phyloP scores from a whole-genome alignment of 768 basidiomycete genomes.

The Melanogaster broomeanus region DNA sequence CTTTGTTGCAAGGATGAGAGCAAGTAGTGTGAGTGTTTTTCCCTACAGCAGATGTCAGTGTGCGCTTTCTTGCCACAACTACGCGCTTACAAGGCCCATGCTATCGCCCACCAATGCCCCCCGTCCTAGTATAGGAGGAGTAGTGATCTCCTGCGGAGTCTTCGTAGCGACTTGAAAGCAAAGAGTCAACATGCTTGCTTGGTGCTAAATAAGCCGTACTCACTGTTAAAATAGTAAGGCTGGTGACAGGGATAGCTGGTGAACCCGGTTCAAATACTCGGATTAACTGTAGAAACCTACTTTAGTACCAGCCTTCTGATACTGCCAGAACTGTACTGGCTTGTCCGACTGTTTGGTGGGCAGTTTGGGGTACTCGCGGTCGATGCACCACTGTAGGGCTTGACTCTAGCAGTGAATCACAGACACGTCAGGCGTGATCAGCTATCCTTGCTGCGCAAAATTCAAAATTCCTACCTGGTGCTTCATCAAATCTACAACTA shows the following conservation, averaged over 20 bases:
- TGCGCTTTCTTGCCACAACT: background rate
- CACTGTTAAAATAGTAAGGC: constrained; percentile 72
- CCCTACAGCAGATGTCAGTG: constrained; percentile 48
- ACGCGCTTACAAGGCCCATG: constrained; percentile 65
- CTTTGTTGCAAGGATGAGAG: constrained; percentile 79
- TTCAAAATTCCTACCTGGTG: constrained; percentile 61
- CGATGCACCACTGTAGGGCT: constrained; percentile 85
- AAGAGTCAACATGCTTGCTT: constrained; percentile 1
- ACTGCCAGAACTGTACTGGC: constrained; percentile 90
- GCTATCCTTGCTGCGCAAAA: background rate
- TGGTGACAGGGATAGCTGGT: constrained; percentile 24
- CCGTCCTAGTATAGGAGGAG: constrained; percentile 63
- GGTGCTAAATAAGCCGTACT: constrained; percentile 19
- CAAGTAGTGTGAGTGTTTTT: constrained; percentile 88
- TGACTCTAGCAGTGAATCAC: constrained; percentile 53
- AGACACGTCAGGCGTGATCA: background rate
- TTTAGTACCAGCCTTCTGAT: constrained; percentile 55
- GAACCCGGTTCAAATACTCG: background rate
- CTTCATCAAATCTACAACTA: constrained; percentile 73
- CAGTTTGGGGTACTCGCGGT: constrained; percentile 74
- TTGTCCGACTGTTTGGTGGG: constrained; percentile 67
- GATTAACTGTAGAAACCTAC: constrained; percentile 34
- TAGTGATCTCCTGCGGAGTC: constrained; percentile 60
- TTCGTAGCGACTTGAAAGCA: constrained; percentile 69
- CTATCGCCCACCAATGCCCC: constrained; percentile 91